Conservation (phyloP, 306 rosid species). For the Ochetophila trinervis region DNA sequence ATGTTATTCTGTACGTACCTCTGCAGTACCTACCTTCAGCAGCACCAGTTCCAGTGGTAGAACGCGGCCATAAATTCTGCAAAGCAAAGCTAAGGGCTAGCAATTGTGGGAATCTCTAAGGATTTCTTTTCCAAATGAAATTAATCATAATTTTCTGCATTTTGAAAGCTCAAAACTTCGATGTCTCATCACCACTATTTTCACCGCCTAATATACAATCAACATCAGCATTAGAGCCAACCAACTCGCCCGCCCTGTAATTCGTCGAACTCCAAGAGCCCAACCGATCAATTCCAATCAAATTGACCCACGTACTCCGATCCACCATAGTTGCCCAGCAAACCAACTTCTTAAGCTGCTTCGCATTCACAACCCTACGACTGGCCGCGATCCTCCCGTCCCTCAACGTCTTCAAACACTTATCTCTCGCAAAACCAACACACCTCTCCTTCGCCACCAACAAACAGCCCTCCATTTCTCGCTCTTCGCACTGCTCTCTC, state of each 20-base stretch:
- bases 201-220: constrained; percentile 22
- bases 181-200: constrained; percentile 8
- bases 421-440: constrained; percentile 50
- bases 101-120: not conserved
- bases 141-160: not conserved
- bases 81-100: not conserved
- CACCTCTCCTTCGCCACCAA: constrained; percentile 47
- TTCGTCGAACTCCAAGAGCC: constrained; percentile 24
- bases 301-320: constrained; percentile 13
- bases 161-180: constrained; percentile 2
- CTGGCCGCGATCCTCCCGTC: constrained; percentile 54
- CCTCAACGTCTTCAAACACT: constrained; percentile 57
- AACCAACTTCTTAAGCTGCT: constrained; percentile 42
- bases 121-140: not conserved
- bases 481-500: constrained; percentile 64
- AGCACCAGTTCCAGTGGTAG: not conserved
- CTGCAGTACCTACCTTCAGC: not conserved
- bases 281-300: constrained; percentile 26
- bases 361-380: constrained; percentile 28
- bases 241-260: constrained; percentile 51
- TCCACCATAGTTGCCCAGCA: constrained; percentile 38
- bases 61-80: not conserved
- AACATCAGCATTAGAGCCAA: constrained; percentile 32
- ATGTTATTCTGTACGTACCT: constrained; percentile 3
- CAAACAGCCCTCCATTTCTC: constrained; percentile 44